Evolutionary conservation across 2,329 filamentous ascomycete species (phyloP), one percentile per base, ranked within the genome.

Genomic region (Pseudogymnoascus sp.): DNA sequence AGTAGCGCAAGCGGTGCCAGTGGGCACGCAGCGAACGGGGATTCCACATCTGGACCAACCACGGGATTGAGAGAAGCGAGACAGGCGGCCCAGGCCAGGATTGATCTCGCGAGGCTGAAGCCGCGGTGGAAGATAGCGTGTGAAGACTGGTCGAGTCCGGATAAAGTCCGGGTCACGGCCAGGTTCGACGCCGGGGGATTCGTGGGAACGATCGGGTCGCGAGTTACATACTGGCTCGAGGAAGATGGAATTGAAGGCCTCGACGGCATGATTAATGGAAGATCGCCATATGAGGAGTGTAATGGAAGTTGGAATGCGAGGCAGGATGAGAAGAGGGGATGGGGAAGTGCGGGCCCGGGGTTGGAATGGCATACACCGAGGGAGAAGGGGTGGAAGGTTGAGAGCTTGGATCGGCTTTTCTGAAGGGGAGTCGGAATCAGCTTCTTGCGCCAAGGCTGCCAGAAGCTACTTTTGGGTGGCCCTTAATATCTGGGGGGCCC

Each of bases 71-170:
- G 38, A 14, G 58, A 60, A 19, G 79, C 86, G 1, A 83, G 88
- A 0, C 76, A 85, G 5, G 82, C 84, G 14, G 89, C 89, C 0
- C 88, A 92, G 71, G 74, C 79, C 0, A 80, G 88, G 0, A 80
- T 90, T 22, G 82, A 89, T 38, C 78, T 80, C 19, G 84, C 85
- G 0, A 77, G 80, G 22, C 75, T 75, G 23, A 69, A 75, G 1
- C 84, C 84, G 1, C 77, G 79, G 14, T 86, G 86, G 70, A 78
- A 78, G 6, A 78, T 91, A 36, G 80, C 84, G 9, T 79, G 91
- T 1, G 71, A 77, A 2, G 78, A 81, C 64, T 81, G 84, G 25
- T 72, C 69, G 64, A 72, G 75, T 61, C 72, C 74, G 35, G 72
- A 77, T 1, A 72, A 79, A 12, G 83, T 83, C 0, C 72, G 73